Percentiles rank a stretch among this genome's conserved stretches.
These are phyloP conservation scores for Wickerhamomyces tratensis DNA, from an alignment of 805 yeast genomes.

Conservation along the genomic window DNA sequence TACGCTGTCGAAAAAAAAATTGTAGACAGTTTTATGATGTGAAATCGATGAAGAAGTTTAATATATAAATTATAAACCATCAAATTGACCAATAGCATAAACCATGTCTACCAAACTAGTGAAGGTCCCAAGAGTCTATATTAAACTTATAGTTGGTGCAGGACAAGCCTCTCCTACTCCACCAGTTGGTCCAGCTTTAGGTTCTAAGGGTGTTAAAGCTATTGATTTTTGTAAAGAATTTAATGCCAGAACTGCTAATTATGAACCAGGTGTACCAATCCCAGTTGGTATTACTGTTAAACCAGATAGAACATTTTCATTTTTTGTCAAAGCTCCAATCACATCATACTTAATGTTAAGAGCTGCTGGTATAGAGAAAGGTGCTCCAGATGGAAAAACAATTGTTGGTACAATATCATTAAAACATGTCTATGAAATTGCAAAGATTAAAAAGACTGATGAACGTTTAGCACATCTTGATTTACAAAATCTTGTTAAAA, in stretches of 20 bases:
- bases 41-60: no score
- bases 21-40: no score
- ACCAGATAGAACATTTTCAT: slow-evolving; percentile 87
- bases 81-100: neutral
- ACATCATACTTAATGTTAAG: slow-evolving; percentile 78
- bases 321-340: slow-evolving; percentile 85
- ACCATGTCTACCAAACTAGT: slow-evolving; percentile 19
- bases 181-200: slow-evolving; percentile 98
- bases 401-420: slow-evolving; percentile 60
- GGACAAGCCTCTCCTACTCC: slow-evolving; percentile 99
- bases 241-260: slow-evolving; percentile 91
- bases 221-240: slow-evolving; percentile 97
- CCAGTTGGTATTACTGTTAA: slow-evolving; percentile 79
- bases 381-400: slow-evolving; percentile 57
- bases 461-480: slow-evolving; percentile 63
- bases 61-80: neutral
- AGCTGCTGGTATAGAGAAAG: slow-evolving; percentile 75
- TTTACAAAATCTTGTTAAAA: slow-evolving; percentile 68
- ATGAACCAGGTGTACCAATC: slow-evolving; percentile 78
- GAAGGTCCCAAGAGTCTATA: slow-evolving; percentile 50
- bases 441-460: slow-evolving; percentile 86
- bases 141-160: slow-evolving; percentile 89
- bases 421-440: slow-evolving; percentile 91
- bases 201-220: slow-evolving; percentile 97
- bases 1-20: no score